Base-by-base conservation (phyloP, 2,329 filamentous ascomycete species). In the Fusarium multiceps region DNA sequence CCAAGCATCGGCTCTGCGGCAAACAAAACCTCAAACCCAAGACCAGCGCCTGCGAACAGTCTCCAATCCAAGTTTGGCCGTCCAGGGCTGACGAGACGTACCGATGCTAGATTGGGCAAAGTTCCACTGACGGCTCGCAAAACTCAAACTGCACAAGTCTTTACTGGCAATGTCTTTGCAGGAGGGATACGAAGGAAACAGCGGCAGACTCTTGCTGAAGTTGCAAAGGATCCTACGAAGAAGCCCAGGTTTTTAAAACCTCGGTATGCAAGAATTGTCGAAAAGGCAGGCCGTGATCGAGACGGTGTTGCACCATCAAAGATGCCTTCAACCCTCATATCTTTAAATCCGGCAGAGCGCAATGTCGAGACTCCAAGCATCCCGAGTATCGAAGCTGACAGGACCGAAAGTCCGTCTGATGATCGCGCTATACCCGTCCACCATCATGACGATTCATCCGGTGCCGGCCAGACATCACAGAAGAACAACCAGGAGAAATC, bases 111-210 rank as follows among this genome's bases (percentile, higher is more conserved):
- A n/a, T 18, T 40, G 54, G 49, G 47, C 32, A 56, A 65, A 49
- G 49, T 20, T 48, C 64, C 34, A 30, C 34, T 41, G 43, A 63
- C 42, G 41, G 59, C 40, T 32, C 71, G 41, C 42, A 71, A 55
- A 50, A 62, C 54, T 18, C 66, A 69, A 32, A 47, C 47, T 21
- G 21, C 63, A 23, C 54, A 56, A 12, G 49, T 45, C 8, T 65
- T 59, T 25, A 66, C 58, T 28, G 56, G 56, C 30, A 88, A 87
- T 60, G 80, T 87, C 2, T 87, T 87, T 49, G 66, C 75, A 9
- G 78, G 78, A 12, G 85, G 85, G 3, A 84, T 78, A 59, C 75
- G 69, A 27, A 76, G 72, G 30, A 84, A 81, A 64, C 71, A 73
- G 21, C 78, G 82, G 16, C 45, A 58, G 3, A 80, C 68, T 14